Base-by-base conservation (phyloP, 2,329 filamentous ascomycete genomes). In the Ophiostoma angusticollis region DNA sequence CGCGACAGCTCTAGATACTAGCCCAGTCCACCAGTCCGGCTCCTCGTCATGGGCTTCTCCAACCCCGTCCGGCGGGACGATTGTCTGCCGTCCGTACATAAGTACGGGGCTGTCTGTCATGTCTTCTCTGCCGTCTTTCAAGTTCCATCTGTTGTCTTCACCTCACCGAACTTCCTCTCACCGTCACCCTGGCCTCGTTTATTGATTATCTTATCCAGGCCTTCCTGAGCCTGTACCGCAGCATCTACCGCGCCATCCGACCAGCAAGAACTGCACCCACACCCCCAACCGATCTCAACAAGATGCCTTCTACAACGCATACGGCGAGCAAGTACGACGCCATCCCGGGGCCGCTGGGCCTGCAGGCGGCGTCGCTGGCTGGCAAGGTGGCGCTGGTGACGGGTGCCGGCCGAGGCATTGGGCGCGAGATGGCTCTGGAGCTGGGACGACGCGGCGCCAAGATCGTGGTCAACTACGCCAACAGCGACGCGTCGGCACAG, bases 391-490 rank as follows among this genome's bases (percentile, higher is more conserved):
- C 54, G 9, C 46, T 57, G 1, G 53, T 57, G 8, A 57, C 54
- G 3, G 54, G 54, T 8, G 49, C 55, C 4, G 53, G 63, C 22
- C 67, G 77, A 6, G 77, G 80, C 50, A 69, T 78, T 33, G 72
- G 71, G n/a, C 70, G 74, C 11, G 70, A 74, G 46, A 64, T 78
- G 17, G 72, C 72, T 7, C 72, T 76, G 1, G 48, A 54, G 43
- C 51, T 55, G 2, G 53, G 50, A 18, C 47, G 49, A 2, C 46
- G 44, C 22, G 53, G 53, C 19, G 53, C 52, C 32, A 53, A 52
- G 31, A 65, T 70, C 21, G 44, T 53, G 28, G 41, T 47, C 40
- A 49, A 48, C 45, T 66, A 53, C 43, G 49, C 49, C 40, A 49
- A 49, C 46, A 49, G 46, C 44, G 44, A 45, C 22, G 40, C 44